Base-by-base conservation (phyloP, 1,139 yeast species). In the Eremothecium cymbalariae region DNA sequence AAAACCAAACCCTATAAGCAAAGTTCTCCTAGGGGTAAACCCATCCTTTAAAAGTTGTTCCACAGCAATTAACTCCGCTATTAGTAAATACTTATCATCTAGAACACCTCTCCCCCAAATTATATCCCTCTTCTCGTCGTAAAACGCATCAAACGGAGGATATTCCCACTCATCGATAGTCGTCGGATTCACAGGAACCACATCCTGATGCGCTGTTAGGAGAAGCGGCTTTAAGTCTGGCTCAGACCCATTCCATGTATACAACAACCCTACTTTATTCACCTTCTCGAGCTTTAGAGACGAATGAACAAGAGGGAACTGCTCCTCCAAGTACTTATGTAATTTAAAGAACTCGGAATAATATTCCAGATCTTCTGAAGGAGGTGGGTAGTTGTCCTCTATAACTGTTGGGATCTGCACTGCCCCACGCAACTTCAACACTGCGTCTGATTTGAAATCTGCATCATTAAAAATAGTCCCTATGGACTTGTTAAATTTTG, bases 201-300 rank as follows among this genome's bases (percentile, higher is more conserved):
- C 83, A 52, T 83, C 94, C 53, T 77, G 84, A 56, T 84, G 95
- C 3, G 90, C 86, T 58, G 77, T 70, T 28, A 82, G 62, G 55
- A 83, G 53, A 9, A 77, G 45, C 4, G 94, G 94, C 53, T 78
- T 75, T 47, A 77, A 62, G 2, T 50, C 40, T 4, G 55, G 29
- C 39, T 75, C 60, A 0, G 70, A 51, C 15, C 94, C 94, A 44
- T 72, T 60, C 79, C 84, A 78, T 18, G 77, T 69, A 51, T 67
- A 74, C 12, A 83, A 68, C 39, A 83, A 61, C 1, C 86, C 90
- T 43, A 74, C 70, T 23, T 73, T 68, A 50, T 83, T 82, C 34
- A 82, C 75, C 23, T 62, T 65, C 32, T 74, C 76, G 20, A 76
- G 62, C 34, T 64, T 62, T 38, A 77, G 56, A 15, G 65, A 50